Conservation (phyloP, 2,329 filamentous ascomycete genomes). For the Lasiodiplodia sp. region DNA sequence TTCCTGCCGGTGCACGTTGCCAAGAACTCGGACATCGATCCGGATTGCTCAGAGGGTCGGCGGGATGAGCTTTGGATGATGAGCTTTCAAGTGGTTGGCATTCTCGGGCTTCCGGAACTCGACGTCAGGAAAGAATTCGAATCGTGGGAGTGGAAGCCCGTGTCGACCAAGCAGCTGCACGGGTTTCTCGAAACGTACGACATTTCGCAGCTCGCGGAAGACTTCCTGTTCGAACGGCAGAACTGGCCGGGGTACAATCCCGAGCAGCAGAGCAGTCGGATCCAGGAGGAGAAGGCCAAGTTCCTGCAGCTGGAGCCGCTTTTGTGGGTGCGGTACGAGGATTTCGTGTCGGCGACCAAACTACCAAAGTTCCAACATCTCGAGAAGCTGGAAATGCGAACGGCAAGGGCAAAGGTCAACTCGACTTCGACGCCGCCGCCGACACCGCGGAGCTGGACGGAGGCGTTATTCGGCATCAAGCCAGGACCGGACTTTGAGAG, state of each 20-base stretch:
- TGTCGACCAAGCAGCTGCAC: constrained; percentile 45
- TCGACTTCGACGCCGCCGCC: constrained; percentile 26
- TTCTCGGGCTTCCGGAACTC: constrained; percentile 50
- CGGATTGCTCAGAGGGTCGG: constrained; percentile 30
- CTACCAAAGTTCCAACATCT: constrained; percentile 18
- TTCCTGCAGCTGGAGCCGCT: constrained; percentile 34
- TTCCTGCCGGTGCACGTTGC: constrained; percentile 49
- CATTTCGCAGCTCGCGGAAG: constrained; percentile 48
- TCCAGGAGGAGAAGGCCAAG: constrained; percentile 30
- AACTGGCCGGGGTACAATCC: constrained; percentile 48
- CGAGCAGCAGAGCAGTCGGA: constrained; percentile 23
- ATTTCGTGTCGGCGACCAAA: constrained; percentile 31
- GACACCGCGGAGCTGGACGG: constrained; percentile 29
- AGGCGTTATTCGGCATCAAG: constrained; percentile 30
- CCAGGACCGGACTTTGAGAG: constrained; percentile 28
- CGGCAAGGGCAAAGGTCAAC: constrained; percentile 26
- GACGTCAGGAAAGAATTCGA: constrained; percentile 43
- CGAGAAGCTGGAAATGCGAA: constrained; percentile 26
- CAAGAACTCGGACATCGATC: constrained; percentile 40
- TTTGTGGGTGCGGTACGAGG: constrained; percentile 33
- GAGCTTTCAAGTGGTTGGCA: constrained; percentile 49
- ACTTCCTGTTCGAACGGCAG: constrained; percentile 48
- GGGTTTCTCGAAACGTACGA: constrained; percentile 48
- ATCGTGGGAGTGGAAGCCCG: constrained; percentile 44
- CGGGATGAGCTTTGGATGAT: constrained; percentile 44